Evolutionary conservation across 2,329 filamentous ascomycete species (phyloP).

Genomic region (Fusarium equiseti): DNA sequence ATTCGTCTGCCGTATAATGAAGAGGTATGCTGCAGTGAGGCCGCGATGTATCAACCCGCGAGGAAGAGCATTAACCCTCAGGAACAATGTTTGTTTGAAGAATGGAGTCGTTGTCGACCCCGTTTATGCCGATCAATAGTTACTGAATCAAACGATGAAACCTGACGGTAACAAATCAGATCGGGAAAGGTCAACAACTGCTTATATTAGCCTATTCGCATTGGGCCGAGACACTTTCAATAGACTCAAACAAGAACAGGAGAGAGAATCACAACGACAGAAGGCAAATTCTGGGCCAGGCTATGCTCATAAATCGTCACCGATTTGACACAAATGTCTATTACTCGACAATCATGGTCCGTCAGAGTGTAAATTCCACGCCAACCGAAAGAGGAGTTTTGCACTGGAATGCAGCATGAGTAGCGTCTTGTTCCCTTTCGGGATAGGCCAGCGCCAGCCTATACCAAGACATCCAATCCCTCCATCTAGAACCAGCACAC

Average conservation of each 20-base stretch:
- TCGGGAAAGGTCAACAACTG: conserved; percentile 14
- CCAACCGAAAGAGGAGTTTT: conserved; percentile 26
- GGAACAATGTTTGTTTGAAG: conserved; percentile 7
- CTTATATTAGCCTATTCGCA: conserved; percentile 12
- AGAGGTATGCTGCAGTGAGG: not conserved
- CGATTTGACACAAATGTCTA: conserved; percentile 16
- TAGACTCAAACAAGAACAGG: conserved; percentile 14
- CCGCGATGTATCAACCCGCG: not conserved
- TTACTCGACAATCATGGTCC: conserved; percentile 16
- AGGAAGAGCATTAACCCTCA: not conserved
- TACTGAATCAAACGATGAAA: conserved; percentile 17
- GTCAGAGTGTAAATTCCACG: conserved; percentile 26
- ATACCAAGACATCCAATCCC: conserved; percentile 15
- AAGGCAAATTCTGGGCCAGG: not conserved
- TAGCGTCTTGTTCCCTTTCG: conserved; percentile 14
- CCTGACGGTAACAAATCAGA: conserved; percentile 12
- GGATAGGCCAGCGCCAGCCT: conserved; percentile 14
- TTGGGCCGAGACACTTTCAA: conserved; percentile 22
- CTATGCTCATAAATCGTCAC: conserved; percentile 1
- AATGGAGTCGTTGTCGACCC: conserved; percentile 6
- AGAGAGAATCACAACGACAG: not conserved
- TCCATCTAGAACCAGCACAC: conserved; percentile 4
- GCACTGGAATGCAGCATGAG: conserved; percentile 31
- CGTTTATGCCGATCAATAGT: conserved; percentile 18
- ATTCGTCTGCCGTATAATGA: not conserved